Conservation (phyloP, 2,329 filamentous ascomycete genomes). For the Fusarium phyllophilum region DNA sequence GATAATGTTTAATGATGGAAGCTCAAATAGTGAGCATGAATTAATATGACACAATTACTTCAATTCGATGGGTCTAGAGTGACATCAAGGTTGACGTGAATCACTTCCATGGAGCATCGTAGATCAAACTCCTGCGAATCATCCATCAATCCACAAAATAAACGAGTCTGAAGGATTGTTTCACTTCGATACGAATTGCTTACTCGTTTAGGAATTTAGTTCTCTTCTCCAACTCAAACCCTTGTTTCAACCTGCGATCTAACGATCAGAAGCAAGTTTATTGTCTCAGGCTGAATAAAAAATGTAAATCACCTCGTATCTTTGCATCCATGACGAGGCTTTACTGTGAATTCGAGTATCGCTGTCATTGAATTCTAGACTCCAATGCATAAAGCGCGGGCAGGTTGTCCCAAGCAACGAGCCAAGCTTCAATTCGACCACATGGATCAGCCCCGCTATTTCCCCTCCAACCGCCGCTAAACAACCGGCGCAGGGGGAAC, state of each 20-base stretch:
- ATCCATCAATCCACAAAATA: slow-evolving; percentile 6
- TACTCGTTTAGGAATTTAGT: slow-evolving; percentile 6
- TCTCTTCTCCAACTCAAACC: neutral
- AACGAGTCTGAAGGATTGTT: neutral
- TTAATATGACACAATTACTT: slow-evolving; percentile 25
- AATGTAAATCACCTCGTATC: neutral
- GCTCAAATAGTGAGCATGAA: slow-evolving; percentile 31
- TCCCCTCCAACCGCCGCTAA: slow-evolving; percentile 27
- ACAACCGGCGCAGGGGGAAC: neutral
- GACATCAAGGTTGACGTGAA: neutral
- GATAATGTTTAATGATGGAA: slow-evolving; percentile 18
- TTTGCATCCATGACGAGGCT: neutral
- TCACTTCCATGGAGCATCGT: neutral
- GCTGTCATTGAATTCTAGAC: neutral
- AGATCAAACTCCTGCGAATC: neutral
- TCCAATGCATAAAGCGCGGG: neutral
- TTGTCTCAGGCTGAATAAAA: neutral
- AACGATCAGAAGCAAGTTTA: neutral
- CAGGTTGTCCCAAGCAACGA: slow-evolving; percentile 35
- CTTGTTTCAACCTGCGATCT: neutral
- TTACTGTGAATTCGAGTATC: neutral
- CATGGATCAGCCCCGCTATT: slow-evolving; percentile 25
- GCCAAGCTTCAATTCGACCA: neutral
- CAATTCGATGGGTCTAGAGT: neutral
- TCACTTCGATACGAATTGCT: neutral